Conservation (phyloP, 495 filamentous ascomycete genomes). For the Tricharina praecox region DNA sequence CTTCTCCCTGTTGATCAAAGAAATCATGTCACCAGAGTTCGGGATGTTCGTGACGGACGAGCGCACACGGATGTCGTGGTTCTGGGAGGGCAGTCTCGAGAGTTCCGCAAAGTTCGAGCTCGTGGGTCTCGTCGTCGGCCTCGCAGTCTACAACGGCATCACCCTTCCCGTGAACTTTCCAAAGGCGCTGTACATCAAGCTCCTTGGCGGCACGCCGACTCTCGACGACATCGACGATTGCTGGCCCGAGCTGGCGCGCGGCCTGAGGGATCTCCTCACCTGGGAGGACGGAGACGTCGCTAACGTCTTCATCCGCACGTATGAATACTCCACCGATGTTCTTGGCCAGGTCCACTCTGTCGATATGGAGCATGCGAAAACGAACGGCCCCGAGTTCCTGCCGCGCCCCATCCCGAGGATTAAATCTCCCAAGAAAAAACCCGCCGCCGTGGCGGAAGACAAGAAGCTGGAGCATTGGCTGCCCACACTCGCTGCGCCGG, state of each 20-base stretch:
- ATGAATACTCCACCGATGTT: slow-evolving; percentile 64
- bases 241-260: slow-evolving; percentile 64
- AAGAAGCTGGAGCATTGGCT: no score
- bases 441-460: no score
- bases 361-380: slow-evolving; percentile 34
- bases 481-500: no score
- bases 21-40: slow-evolving; percentile 59
- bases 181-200: slow-evolving; percentile 60
- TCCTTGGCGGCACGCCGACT: slow-evolving; percentile 40
- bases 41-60: slow-evolving; percentile 63
- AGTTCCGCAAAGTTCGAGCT: slow-evolving; percentile 81
- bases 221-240: slow-evolving; percentile 66
- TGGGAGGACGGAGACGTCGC: slow-evolving; percentile 70
- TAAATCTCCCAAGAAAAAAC: no score
- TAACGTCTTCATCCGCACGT: slow-evolving; percentile 63
- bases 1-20: slow-evolving; percentile 63
- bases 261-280: slow-evolving; percentile 48
- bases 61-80: slow-evolving; percentile 65
- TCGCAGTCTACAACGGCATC: slow-evolving; percentile 89
- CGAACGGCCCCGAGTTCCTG: slow-evolving; percentile 13
- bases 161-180: slow-evolving; percentile 82
- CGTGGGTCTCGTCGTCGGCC: slow-evolving; percentile 64
- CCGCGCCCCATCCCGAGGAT: slow-evolving; percentile 10
- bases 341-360: slow-evolving; percentile 42
- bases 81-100: slow-evolving; percentile 62